These are phyloP conservation scores for Schizochytrium sp. DNA, from an alignment of 108 stramenopile genomes.

Conservation along the genomic window DNA sequence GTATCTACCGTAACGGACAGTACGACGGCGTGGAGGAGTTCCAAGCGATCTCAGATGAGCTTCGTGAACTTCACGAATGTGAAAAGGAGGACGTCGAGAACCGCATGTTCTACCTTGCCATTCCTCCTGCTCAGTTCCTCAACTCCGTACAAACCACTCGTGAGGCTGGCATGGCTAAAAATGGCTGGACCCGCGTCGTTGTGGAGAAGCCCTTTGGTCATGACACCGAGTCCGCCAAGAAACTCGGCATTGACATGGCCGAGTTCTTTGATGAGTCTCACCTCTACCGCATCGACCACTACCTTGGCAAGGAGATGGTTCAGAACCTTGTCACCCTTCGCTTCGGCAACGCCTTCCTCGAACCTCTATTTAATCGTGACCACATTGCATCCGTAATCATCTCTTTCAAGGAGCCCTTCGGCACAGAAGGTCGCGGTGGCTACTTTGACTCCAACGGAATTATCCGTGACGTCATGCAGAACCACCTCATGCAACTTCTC, in stretches of 20 bases:
- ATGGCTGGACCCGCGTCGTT: constrained; percentile 91
- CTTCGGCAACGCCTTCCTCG: constrained; percentile 92
- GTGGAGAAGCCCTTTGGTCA: constrained; percentile 98
- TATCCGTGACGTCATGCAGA: constrained; percentile 79
- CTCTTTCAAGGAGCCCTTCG: constrained; percentile 76
- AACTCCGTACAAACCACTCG: constrained; percentile 86
- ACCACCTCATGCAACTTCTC: constrained; percentile 84
- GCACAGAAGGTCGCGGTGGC: constrained; percentile 90
- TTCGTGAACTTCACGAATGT: constrained; percentile 61
- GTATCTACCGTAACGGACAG: constrained; percentile 81
- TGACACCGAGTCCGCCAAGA: constrained; percentile 85
- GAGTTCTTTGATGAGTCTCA: constrained; percentile 85
- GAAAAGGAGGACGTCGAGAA: constrained; percentile 65
- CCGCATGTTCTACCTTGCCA: constrained; percentile 95
- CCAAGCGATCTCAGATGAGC: constrained; percentile 67
- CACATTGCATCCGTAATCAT: constrained; percentile 67
- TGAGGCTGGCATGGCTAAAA: constrained; percentile 73
- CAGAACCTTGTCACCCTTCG: constrained; percentile 90
- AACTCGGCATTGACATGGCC: constrained; percentile 78
- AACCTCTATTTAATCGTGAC: constrained; percentile 85
- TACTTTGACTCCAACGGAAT: constrained; percentile 88
- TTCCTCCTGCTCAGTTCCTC: constrained; percentile 94
- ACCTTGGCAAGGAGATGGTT: constrained; percentile 99
- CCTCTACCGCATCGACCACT: constrained; percentile 96
- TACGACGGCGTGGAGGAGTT: constrained; percentile 89